These are phyloP conservation scores for Cladosporium oxysporum DNA, from an alignment of 2,329 filamentous ascomycete species.

Conservation along the genomic window DNA sequence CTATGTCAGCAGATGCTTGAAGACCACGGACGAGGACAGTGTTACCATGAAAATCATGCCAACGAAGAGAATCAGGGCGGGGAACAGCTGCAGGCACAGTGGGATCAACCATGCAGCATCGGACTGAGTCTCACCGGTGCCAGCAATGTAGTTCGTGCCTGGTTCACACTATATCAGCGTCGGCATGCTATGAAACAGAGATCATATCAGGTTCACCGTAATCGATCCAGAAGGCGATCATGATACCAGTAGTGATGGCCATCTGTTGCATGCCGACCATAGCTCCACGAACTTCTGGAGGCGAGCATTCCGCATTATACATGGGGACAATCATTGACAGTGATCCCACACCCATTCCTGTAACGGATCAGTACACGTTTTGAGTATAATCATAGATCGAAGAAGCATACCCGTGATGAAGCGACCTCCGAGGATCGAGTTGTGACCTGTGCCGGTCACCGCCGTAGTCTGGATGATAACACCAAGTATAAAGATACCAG, in stretches of 20 bases:
- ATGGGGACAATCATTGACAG: constrained; percentile 62
- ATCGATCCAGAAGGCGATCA: constrained; percentile 53
- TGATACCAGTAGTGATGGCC: constrained; percentile 58
- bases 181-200: constrained; percentile 24
- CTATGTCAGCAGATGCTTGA: background rate
- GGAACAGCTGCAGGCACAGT: constrained; percentile 69
- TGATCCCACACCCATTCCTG: constrained; percentile 67
- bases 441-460: constrained; percentile 53
- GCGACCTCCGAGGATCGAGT: constrained; percentile 67
- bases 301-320: constrained; percentile 51
- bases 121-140: constrained; percentile 58
- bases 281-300: constrained; percentile 67
- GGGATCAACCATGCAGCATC: constrained; percentile 75
- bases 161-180: background rate
- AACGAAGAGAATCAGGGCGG: constrained; percentile 64
- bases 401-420: constrained; percentile 60
- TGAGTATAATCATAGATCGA: too few relatives aligned
- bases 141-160: constrained; percentile 51
- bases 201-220: constrained; percentile 37
- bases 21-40: background rate
- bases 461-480: constrained; percentile 69
- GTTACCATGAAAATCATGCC: constrained; percentile 61
- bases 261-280: constrained; percentile 67
- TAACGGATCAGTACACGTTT: constrained; percentile 64
- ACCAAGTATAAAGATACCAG: constrained; percentile 67